These are phyloP conservation scores for Brettanomyces nanus DNA, from an alignment of 805 yeast species.

Conservation along the genomic window DNA sequence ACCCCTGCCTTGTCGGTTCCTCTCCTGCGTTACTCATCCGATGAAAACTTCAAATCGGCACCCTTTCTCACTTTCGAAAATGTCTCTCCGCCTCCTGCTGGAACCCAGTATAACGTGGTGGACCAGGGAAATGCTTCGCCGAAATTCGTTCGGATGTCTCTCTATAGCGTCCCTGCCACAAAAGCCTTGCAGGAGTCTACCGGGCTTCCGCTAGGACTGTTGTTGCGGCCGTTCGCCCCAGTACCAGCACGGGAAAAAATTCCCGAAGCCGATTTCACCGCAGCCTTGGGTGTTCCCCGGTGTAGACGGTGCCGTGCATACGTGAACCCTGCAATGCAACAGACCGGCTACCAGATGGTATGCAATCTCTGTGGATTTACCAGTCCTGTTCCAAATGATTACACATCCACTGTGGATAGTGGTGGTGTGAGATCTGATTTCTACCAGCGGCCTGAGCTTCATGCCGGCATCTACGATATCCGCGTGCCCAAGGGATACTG, in stretches of 20 bases:
- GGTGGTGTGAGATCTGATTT: slow-evolving; percentile 59
- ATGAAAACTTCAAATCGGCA: slow-evolving; percentile 28
- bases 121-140: slow-evolving; percentile 89
- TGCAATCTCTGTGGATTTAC: slow-evolving; percentile 87
- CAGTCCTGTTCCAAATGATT: slow-evolving; percentile 59
- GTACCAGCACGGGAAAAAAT: slow-evolving; percentile 24
- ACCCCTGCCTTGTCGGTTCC: slow-evolving; percentile 27
- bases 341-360: slow-evolving; percentile 52
- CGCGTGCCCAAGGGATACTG: slow-evolving; percentile 63
- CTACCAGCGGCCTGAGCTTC: slow-evolving; percentile 63
- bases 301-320: slow-evolving; percentile 90
- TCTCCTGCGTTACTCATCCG: slow-evolving; percentile 25
- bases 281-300: slow-evolving; percentile 65
- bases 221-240: slow-evolving; percentile 76
- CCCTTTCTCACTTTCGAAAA: slow-evolving; percentile 67
- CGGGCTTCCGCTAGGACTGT: slow-evolving; percentile 72
- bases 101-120: slow-evolving; percentile 54
- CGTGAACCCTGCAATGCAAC: slow-evolving; percentile 75
- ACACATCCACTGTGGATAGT: slow-evolving; percentile 52
- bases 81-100: slow-evolving; percentile 77
- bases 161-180: slow-evolving; percentile 75
- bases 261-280: slow-evolving; percentile 58
- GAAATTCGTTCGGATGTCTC: slow-evolving; percentile 63
- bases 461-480: slow-evolving; percentile 78
- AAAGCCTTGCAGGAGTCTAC: slow-evolving; percentile 63